Percentiles rank a stretch among this genome's conserved stretches.
phyloP scores from a whole-genome alignment of 352 stramenopile species.

The Phytophthora tentaculata region DNA sequence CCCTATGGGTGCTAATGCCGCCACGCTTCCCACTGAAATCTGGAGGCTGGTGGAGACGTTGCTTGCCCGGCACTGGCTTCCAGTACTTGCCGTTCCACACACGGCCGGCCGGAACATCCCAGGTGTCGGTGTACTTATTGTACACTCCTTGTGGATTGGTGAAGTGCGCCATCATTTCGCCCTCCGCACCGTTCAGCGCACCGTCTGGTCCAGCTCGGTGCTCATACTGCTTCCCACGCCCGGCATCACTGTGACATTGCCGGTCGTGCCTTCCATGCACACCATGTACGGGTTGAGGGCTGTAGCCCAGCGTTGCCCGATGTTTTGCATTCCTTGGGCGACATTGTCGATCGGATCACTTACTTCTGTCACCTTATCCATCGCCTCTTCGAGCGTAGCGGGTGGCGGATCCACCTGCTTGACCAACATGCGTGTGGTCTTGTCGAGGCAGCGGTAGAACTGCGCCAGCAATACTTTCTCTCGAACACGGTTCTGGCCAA shows the following conservation, averaged over 20 bases:
- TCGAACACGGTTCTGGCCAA: not conserved
- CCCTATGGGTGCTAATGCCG: not conserved
- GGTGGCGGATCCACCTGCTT: not conserved
- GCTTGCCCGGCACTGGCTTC: not conserved
- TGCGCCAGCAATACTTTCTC: not conserved
- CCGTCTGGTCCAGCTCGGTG: not conserved
- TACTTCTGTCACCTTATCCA: not conserved
- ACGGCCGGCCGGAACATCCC: not conserved
- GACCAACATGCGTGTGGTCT: not conserved
- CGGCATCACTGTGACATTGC: not conserved
- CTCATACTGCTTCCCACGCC: not conserved
- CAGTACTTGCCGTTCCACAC: not conserved
- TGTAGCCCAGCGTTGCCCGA: not conserved
- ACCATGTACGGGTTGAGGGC: not conserved
- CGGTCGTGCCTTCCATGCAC: not conserved
- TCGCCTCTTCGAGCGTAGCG: not conserved
- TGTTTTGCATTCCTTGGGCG: not conserved
- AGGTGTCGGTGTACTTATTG: not conserved
- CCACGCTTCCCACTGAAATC: too few relatives aligned
- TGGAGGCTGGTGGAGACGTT: too few relatives aligned
- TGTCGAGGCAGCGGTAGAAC: not conserved
- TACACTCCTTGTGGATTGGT: not conserved
- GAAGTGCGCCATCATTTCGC: not conserved
- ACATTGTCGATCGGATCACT: slow-evolving; percentile 2
- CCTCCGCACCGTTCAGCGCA: not conserved